A percentile compares a stretch with the other conserved stretches of the same genome.
Evolutionary conservation across 2,329 filamentous ascomycete genomes (phyloP).

Genomic region (Fusarium mexicanum): DNA sequence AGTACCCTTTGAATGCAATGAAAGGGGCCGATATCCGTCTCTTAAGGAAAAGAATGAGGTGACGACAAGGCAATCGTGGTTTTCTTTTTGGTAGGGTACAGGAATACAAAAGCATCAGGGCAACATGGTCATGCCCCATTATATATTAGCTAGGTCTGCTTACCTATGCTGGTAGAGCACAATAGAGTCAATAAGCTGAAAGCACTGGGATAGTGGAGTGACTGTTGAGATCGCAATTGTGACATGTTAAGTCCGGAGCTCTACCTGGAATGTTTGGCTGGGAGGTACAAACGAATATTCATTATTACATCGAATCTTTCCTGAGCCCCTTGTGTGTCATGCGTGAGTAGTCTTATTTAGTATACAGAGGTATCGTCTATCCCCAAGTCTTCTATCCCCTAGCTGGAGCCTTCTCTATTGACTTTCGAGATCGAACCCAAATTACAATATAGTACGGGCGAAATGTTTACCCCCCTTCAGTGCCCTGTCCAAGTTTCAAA

Average conservation of each 20-base stretch:
- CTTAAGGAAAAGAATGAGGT: not conserved
- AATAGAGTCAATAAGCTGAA: conserved; percentile 8
- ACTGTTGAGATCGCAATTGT: not conserved
- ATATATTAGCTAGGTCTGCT: conserved; percentile 10
- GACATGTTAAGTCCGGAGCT: not conserved
- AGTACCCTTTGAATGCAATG: not conserved
- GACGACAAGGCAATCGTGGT: not conserved
- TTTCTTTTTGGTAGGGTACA: conserved; percentile 6
- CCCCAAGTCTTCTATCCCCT: conserved; percentile 1
- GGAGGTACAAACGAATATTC: not conserved
- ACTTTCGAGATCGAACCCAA: conserved; percentile 8
- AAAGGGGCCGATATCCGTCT: not conserved
- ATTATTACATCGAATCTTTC: not conserved
- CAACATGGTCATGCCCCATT: not conserved
- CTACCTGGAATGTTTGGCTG: not conserved
- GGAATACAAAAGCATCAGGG: not conserved
- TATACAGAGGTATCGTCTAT: conserved; percentile 44
- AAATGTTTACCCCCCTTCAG: not conserved
- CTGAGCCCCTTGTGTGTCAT: not conserved
- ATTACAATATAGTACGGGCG: not conserved
- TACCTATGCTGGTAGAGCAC: not conserved
- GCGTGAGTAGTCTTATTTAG: conserved; percentile 22
- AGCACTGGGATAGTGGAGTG: not conserved
- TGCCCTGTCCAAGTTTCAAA: conserved; percentile 3
- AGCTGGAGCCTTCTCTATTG: conserved; percentile 3